Evolutionary conservation across 306 rosid genomes (phyloP), one percentile per base, ranked within the genome.

Genomic region (Pyrus communis): DNA sequence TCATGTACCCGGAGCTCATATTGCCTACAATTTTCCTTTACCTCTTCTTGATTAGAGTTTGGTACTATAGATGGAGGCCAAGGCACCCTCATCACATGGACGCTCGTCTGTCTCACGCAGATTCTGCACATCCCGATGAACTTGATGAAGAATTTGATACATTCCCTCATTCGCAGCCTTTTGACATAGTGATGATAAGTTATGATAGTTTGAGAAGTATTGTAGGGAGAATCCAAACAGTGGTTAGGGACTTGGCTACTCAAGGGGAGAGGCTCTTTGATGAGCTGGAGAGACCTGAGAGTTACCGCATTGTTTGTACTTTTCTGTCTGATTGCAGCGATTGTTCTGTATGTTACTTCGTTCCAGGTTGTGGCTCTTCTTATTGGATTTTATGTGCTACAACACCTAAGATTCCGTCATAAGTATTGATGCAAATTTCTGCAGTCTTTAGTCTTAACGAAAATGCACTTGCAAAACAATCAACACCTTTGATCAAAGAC

Each of bases 21-120:
- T 81, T 92, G 43, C 98, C 98, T 19, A 94, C 98, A 58, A 89
- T 94, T 77, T 94, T 94, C 87, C 93, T 94, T 67, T 94, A 94
- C 85, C 97, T 94, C 45, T 94, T 94, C 86, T 80, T 94, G 92
- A 94, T 94, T 69, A 97, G 98, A 64, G 91, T 94, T 22, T 94
- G 97, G 98, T 90, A 92, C 85, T 94, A 92, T 65, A 84, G 97
- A 72, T 92, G 98, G 98, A 90, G 97, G 84, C 93, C 97, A 17
- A 90, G 96, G 82, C 97, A 92, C 76, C 97, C 97, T 79, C 95
- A 95, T 78, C 95, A 94, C 93, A 94, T 94, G 98, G 98, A 94
- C 91, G 92, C 97, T 23, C 89, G 95, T 1, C 95, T 92, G 76
- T 94, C 97, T 2, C 93, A 92, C 0, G 97, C 97, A 0, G 97